Evolutionary conservation across 73 alveolate genomes (phyloP), one percentile per base, ranked within the genome.

Genomic region (Blepharisma stoltei): DNA sequence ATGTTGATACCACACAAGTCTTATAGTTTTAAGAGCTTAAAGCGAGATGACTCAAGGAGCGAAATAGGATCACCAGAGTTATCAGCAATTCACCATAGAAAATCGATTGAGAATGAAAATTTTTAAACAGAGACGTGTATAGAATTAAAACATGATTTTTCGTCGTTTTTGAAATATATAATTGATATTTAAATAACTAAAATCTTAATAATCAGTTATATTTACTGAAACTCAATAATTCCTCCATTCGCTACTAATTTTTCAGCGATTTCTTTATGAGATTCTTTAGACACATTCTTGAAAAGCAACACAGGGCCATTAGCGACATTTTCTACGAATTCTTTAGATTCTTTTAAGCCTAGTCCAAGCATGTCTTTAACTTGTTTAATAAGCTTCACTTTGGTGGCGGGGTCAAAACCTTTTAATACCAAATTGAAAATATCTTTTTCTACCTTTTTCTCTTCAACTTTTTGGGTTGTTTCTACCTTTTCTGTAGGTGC

Each of bases 301-400:
- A 60, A 60, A 0, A 60, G 46, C 5, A 25, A 2, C 48, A 60
- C 73, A 20, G 73, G 73, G 14, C 73, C 73, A 14, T 60, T 60
- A 60, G 46, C 46, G 0, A 25, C 46, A 14, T 60, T 38, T 25
- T 60, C 73, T 2, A 60, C 73, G 14, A 14, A 14, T 20, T 60
- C 73, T 60, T 60, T 60, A 5, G 73, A 60, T 25, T 60, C 73
- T 60, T 60, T 60, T 38, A 60, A 25, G n/a, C 73, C 73, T 14
- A 60, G 47, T 60, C 73, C 73, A 2, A 60, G 46, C 11, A 60
- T 25, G 5, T 60, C 73, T 25, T 60, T 60, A 14, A 60, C 73
- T 20, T 11, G 18, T 5, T 60, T 60, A 25, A 60, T 60, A 25
- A 60, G 23, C 46, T 60, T 60, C 0, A 60, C 73, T 60, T 60